Conservation (phyloP, 352 stramenopile species). For the Globisporangium recalcitrans region DNA sequence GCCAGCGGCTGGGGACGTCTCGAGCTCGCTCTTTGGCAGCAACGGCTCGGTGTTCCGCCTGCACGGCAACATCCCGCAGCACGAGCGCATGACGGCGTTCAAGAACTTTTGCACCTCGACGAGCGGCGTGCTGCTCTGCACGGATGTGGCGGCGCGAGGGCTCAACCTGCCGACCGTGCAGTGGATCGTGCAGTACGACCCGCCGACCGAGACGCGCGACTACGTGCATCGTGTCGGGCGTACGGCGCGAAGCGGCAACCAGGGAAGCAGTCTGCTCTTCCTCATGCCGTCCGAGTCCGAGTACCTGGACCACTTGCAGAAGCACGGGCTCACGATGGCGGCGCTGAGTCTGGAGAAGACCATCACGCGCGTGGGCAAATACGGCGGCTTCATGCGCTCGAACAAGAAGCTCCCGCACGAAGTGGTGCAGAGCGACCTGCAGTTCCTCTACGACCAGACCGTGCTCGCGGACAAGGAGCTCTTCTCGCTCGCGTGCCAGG, state of each 20-base stretch:
- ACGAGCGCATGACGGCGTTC: slow-evolving; percentile 95
- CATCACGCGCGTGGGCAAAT: slow-evolving; percentile 52
- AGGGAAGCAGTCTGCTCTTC: slow-evolving; percentile 95
- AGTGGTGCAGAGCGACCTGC: slow-evolving; percentile 71
- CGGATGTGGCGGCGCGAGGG: slow-evolving; percentile 96
- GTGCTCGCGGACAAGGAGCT: slow-evolving; percentile 79
- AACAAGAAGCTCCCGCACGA: slow-evolving; percentile 82
- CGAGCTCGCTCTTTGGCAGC: slow-evolving; percentile 56
- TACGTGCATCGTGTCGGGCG: slow-evolving; percentile 99
- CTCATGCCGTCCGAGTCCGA: slow-evolving; percentile 94
- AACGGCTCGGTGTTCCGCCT: slow-evolving; percentile 74
- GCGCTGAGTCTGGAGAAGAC: slow-evolving; percentile 86
- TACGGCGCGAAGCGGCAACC: slow-evolving; percentile 97
- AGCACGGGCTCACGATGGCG: slow-evolving; percentile 74
- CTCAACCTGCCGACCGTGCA: slow-evolving; percentile 97
- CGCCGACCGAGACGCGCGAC: slow-evolving; percentile 97
- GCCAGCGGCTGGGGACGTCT: slow-evolving; percentile 18
- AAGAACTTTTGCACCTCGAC: slow-evolving; percentile 89
- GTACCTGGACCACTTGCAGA: slow-evolving; percentile 92
- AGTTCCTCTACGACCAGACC: slow-evolving; percentile 82
- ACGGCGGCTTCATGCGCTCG: slow-evolving; percentile 53
- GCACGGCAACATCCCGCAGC: slow-evolving; percentile 95
- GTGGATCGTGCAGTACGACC: slow-evolving; percentile 98
- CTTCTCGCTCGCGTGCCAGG: slow-evolving; percentile 81
- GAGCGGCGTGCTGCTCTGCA: slow-evolving; percentile 95